phyloP scores from a whole-genome alignment of 2,329 filamentous ascomycete species.

The Colletotrichum eremochloae region DNA sequence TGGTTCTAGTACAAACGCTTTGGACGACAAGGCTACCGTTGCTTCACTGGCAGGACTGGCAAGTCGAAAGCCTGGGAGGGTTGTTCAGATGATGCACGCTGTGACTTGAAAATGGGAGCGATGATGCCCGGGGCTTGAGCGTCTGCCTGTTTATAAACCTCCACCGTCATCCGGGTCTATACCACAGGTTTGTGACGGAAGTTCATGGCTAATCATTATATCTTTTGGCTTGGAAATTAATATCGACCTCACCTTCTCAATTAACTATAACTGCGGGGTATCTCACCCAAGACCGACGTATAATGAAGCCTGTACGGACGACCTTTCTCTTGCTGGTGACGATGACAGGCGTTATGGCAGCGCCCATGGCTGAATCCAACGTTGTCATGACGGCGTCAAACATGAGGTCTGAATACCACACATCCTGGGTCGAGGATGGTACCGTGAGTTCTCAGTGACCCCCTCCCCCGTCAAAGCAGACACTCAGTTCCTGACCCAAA shows the following conservation, averaged over 20 bases:
- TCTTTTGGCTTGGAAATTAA: background rate
- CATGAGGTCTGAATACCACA: slow-evolving; percentile 1
- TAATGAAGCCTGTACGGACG: background rate
- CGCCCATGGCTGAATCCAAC: slow-evolving; percentile 1
- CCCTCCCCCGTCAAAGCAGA: background rate
- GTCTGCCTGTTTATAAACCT: background rate
- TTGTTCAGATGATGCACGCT: slow-evolving; percentile 16
- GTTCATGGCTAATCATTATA: too few species aligned
- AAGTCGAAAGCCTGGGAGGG: background rate
- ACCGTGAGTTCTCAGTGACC: background rate
- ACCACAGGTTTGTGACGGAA: background rate
- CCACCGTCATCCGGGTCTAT: background rate
- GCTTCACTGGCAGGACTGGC: background rate
- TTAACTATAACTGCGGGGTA: background rate
- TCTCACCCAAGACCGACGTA: background rate
- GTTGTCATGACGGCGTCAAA: background rate
- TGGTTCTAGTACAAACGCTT: background rate
- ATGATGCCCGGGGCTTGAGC: background rate
- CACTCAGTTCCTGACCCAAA: background rate
- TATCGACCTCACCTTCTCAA: background rate
- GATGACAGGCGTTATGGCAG: background rate
- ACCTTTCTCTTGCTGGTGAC: background rate
- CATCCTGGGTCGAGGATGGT: slow-evolving; percentile 6
- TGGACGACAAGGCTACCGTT: background rate
- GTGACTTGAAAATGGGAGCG: background rate